Evolutionary conservation across 2,329 filamentous ascomycete species (phyloP), one percentile per base, ranked within the genome.

Genomic region (Alternaria sp.): DNA sequence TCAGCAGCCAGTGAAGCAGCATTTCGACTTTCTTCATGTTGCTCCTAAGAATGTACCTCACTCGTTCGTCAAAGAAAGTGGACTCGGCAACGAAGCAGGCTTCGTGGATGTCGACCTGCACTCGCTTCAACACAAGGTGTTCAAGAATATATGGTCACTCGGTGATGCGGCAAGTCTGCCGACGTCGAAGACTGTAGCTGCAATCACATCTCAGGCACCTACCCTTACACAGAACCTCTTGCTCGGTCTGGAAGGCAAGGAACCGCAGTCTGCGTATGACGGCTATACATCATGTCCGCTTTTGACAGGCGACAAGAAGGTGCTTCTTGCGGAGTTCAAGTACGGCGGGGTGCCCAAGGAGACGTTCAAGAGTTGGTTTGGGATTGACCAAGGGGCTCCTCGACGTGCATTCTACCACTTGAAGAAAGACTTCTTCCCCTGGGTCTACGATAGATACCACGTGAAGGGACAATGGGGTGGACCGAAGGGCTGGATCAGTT

Each of bases 321-420:
- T 89, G 3, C 79, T 89, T 24, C 82, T 89, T 14, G 86, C 86
- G 0, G 87, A 89, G 74, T 89, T 89, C 80, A 88, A 87, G 77
- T 89, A 89, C 62, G 87, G 85, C 5, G 86, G 85, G 9, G 81
- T 81, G 62, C 86, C 87, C 9, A 87, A 88, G 72, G 87, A 89
- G 79, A 89, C 87, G 1, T 89, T 89, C 64, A 80, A 77, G 6
- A 76, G 80, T 71, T 76, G 68, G 60, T 65, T 88, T 18, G 86
- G 86, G 1, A 80, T 89, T 9, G 86, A 89, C 65, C 87, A 89
- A 72, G 81, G 73, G 0, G 75, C 76, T 9, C 87, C 87, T 5
- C 82, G 86, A 4, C 81, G 83, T 3, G 78, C 83, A 0, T 89
- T 89, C 69, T 89, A 87, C 64, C 79, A 88, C 65, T 65, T 89